phyloP scores from a whole-genome alignment of 2,329 filamentous ascomycete genomes.

The Coniochaeta hoffmannii region DNA sequence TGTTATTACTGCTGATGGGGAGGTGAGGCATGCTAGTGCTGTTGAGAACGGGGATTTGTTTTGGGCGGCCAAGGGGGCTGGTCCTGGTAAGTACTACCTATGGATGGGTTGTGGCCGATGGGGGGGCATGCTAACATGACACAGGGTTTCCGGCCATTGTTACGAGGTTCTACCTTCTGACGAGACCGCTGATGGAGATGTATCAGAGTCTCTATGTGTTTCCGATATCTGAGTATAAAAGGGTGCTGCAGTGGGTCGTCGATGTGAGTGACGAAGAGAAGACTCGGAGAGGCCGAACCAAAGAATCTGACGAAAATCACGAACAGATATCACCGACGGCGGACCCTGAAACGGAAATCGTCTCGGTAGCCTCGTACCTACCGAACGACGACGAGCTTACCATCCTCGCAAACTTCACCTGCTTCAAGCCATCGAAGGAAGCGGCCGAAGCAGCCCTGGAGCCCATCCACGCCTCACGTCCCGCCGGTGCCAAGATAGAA shows the following conservation, averaged over 20 bases:
- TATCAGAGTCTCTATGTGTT: constrained; percentile 36
- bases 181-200: constrained; percentile 21
- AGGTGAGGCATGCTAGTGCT: constrained; percentile 25
- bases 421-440: constrained; percentile 29
- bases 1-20: constrained; percentile 37
- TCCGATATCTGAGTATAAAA: constrained; percentile 33
- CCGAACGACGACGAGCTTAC: constrained; percentile 19
- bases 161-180: constrained; percentile 40
- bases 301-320: neutral
- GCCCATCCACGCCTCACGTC: constrained; percentile 27
- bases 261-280: constrained; percentile 21
- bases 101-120: neutral
- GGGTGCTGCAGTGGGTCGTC: constrained; percentile 39
- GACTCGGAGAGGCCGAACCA: too few relatives aligned
- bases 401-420: constrained; percentile 29
- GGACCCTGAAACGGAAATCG: constrained; percentile 31
- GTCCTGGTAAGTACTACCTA: constrained; percentile 24
- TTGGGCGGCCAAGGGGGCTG: constrained; percentile 41
- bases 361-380: constrained; percentile 24
- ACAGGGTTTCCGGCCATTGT: constrained; percentile 45
- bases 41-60: constrained; percentile 36
- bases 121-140: neutral
- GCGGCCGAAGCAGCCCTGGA: constrained; percentile 27
- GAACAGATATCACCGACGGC: constrained; percentile 20
- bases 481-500: constrained; percentile 26